Conservation (phyloP, 257 asterid genomes). For the Mitragyna speciosa region DNA sequence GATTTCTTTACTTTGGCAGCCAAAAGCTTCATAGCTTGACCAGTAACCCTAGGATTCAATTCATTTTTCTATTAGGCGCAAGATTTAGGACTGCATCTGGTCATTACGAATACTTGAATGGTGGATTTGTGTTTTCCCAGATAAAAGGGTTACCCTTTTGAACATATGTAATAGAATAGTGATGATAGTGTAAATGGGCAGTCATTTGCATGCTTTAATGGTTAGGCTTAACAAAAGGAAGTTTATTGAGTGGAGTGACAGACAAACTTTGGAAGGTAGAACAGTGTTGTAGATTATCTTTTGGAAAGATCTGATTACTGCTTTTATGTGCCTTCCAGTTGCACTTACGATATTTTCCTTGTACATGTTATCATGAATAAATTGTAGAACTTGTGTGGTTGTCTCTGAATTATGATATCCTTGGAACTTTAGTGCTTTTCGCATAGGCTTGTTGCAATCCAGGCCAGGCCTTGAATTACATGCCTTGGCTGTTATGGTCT, state of each 20-base stretch:
- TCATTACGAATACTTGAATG: not conserved
- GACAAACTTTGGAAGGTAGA: not conserved
- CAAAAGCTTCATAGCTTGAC: not conserved
- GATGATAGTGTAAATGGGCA: not conserved
- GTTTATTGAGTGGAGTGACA: not conserved
- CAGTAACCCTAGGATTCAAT: not conserved
- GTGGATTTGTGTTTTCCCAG: not conserved
- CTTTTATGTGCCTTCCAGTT: not conserved
- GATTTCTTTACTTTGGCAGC: not conserved
- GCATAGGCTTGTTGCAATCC: not conserved
- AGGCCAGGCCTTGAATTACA: not conserved
- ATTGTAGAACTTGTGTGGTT: not conserved
- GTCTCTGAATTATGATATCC: not conserved
- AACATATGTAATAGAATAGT: not conserved
- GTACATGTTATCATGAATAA: not conserved
- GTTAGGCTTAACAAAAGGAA: not conserved
- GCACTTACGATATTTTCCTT: not conserved
- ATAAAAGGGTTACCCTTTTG: too few relatives aligned
- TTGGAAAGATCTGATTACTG: not conserved
- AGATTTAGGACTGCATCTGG: not conserved
- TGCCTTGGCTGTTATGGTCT: not conserved
- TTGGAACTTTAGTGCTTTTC: not conserved
- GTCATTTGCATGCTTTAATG: not conserved
- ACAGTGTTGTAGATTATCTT: not conserved
- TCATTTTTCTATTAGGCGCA: not conserved